phyloP scores from a whole-genome alignment of 2,329 filamentous ascomycete species.

The Trichoderma sp. region DNA sequence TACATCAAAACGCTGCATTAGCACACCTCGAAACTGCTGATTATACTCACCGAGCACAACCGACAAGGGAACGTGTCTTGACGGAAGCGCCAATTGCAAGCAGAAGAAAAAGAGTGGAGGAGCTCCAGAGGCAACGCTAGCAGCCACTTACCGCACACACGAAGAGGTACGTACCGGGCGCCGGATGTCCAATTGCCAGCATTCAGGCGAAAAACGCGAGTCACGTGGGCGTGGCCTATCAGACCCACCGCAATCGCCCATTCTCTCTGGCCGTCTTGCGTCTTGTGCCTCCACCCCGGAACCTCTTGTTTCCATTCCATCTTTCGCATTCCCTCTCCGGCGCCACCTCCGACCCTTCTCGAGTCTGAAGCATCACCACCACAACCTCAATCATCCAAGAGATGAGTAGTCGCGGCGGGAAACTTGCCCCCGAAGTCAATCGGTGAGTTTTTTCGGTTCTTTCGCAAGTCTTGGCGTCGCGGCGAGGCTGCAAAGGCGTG shows the following conservation, averaged over 20 bases:
- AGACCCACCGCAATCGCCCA: constrained; percentile 23
- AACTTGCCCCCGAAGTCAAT: constrained; percentile 99
- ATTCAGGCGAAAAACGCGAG: constrained; percentile 10
- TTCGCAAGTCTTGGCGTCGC: constrained; percentile 13
- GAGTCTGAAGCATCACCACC: constrained; percentile 35
- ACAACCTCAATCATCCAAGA: constrained; percentile 55
- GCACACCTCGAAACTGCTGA: neutral
- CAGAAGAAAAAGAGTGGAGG: neutral
- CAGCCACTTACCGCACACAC: neutral
- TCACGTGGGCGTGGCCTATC: constrained; percentile 22
- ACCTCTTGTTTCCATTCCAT: constrained; percentile 28
- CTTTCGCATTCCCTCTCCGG: constrained; percentile 17
- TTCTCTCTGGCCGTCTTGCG: constrained; percentile 22
- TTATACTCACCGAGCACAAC: constrained; percentile 8
- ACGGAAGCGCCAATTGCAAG: neutral
- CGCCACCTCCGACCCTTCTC: constrained; percentile 29
- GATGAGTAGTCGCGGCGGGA: constrained; percentile 96
- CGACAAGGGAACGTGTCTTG: neutral
- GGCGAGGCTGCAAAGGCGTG: constrained; percentile 23
- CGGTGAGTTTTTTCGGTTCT: constrained; percentile 55
- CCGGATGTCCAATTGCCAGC: neutral
- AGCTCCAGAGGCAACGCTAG: neutral
- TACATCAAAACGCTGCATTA: neutral
- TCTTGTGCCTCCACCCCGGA: constrained; percentile 33
- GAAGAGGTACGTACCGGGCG: neutral